Percentiles rank a stretch among this genome's conserved stretches.
Conservation (phyloP, 1,139 yeast genomes). For the Sugiyamaella grinbergsii region DNA sequence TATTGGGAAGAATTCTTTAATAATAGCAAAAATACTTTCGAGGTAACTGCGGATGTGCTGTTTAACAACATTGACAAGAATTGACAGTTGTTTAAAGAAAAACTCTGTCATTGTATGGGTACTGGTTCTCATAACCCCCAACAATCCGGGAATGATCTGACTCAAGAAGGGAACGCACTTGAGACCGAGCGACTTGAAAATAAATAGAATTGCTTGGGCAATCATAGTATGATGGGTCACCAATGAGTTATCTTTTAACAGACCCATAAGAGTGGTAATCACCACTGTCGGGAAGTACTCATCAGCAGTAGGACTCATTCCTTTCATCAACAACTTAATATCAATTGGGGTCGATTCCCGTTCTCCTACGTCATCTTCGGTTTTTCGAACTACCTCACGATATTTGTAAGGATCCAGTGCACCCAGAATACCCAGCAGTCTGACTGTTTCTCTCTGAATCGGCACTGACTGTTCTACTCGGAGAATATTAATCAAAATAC, state of each 20-base stretch:
- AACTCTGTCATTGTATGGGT: slow-evolving; percentile 82
- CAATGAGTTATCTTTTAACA: slow-evolving; percentile 80
- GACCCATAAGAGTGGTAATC: slow-evolving; percentile 77
- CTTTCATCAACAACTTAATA: slow-evolving; percentile 85
- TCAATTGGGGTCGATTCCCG: slow-evolving; percentile 90
- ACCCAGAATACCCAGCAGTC: slow-evolving; percentile 88
- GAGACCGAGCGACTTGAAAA: slow-evolving; percentile 83
- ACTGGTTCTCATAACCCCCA: slow-evolving; percentile 81
- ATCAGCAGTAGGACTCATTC: slow-evolving; percentile 90
- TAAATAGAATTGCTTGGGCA: slow-evolving; percentile 87
- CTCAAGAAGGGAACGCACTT: slow-evolving; percentile 85
- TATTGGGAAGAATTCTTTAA: slow-evolving; percentile 71
- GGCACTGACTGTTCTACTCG: slow-evolving; percentile 75
- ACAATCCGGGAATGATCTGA: slow-evolving; percentile 84
- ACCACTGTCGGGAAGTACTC: slow-evolving; percentile 97
- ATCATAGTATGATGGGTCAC: slow-evolving; percentile 87
- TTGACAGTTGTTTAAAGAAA: slow-evolving; percentile 85
- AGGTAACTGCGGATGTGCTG: slow-evolving; percentile 87
- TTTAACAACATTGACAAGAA: slow-evolving; percentile 77
- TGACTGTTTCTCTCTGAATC: slow-evolving; percentile 82
- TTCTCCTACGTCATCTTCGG: slow-evolving; percentile 57
- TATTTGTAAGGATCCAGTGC: slow-evolving; percentile 96
- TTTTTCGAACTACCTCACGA: slow-evolving; percentile 81
- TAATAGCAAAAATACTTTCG: slow-evolving; percentile 71
- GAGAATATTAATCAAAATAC: slow-evolving; percentile 76